Evolutionary conservation across 768 basidiomycete species (phyloP).

Genomic region (Suillus americanus): DNA sequence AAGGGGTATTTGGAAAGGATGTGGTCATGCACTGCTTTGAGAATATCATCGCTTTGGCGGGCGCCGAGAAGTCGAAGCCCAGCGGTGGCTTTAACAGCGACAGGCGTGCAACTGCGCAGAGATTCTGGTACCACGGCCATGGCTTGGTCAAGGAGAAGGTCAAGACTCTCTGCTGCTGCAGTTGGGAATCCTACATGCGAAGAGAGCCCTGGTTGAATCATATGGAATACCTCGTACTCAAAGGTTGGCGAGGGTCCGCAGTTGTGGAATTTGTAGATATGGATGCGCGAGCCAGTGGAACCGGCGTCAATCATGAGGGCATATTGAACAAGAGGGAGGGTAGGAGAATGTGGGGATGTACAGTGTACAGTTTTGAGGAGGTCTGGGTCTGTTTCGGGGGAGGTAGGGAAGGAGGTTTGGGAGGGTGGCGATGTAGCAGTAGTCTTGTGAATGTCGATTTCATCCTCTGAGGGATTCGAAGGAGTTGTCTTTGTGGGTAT

Average conservation of each 20-base stretch:
- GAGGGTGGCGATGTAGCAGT: conserved; percentile 2
- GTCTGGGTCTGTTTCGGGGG: conserved; percentile 75
- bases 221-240: conserved; percentile 93
- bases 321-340: conserved; percentile 74
- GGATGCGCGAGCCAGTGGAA: conserved; percentile 95
- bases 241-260: conserved; percentile 72
- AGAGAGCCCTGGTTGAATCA: conserved; percentile 79
- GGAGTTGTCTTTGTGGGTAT: conserved; percentile 13
- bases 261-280: conserved; percentile 98
- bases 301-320: conserved; percentile 98
- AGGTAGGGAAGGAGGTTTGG: conserved; percentile 37
- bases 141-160: conserved; percentile 80
- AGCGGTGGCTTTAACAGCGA: conserved; percentile 93
- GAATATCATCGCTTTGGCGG: conserved; percentile 63
- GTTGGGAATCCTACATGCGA: conserved; percentile 54
- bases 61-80: conserved; percentile 75
- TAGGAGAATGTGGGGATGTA: conserved; percentile 47
- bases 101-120: conserved; percentile 69
- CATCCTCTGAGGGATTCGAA: background rate
- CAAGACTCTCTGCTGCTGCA: conserved; percentile 77
- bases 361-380: conserved; percentile 74
- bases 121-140: conserved; percentile 68
- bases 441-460: background rate
- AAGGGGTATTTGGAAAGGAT: conserved; percentile 69
- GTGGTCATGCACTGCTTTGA: conserved; percentile 67